Conservation (phyloP, 2,329 filamentous ascomycete genomes). For the Tolypocladium guangdongense region DNA sequence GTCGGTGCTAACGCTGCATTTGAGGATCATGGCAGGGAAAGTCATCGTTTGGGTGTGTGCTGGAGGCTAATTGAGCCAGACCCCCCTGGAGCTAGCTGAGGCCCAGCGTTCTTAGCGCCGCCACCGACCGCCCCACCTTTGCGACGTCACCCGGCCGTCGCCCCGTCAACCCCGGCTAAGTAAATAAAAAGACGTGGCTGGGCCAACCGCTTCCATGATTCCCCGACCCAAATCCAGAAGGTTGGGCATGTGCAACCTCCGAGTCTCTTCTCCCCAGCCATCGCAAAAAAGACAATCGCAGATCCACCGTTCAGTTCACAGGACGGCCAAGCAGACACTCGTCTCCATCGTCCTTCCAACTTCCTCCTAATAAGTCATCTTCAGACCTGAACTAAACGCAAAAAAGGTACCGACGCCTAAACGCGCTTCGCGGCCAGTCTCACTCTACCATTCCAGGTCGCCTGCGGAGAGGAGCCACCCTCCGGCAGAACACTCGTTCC, state of each 20-base stretch:
- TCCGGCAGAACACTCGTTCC: background rate
- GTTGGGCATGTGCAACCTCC: background rate
- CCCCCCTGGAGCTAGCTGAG: too few relatives aligned
- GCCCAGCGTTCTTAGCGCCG: too few relatives aligned
- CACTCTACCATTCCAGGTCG: background rate
- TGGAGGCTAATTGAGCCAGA: too few relatives aligned
- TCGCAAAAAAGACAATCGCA: background rate
- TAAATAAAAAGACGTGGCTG: constrained; percentile 22
- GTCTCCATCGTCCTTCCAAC: background rate
- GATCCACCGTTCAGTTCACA: background rate
- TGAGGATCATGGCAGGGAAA: too few relatives aligned
- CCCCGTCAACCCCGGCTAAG: constrained; percentile 14
- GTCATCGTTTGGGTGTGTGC: too few relatives aligned
- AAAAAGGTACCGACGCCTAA: background rate
- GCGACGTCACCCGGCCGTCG: constrained; percentile 10
- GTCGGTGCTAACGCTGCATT: too few relatives aligned
- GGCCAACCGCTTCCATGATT: constrained; percentile 13
- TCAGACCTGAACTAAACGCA: background rate
- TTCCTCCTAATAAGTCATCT: background rate
- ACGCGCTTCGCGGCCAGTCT: background rate
- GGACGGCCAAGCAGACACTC: background rate
- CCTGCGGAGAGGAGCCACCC: background rate
- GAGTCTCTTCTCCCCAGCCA: constrained; percentile 1
- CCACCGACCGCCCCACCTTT: constrained; percentile 2
- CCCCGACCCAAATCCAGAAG: constrained; percentile 4